Percentiles rank a stretch among this genome's conserved stretches.
Evolutionary conservation across 441 rosid genomes (phyloP).

Genomic region (Populus hybrid): DNA sequence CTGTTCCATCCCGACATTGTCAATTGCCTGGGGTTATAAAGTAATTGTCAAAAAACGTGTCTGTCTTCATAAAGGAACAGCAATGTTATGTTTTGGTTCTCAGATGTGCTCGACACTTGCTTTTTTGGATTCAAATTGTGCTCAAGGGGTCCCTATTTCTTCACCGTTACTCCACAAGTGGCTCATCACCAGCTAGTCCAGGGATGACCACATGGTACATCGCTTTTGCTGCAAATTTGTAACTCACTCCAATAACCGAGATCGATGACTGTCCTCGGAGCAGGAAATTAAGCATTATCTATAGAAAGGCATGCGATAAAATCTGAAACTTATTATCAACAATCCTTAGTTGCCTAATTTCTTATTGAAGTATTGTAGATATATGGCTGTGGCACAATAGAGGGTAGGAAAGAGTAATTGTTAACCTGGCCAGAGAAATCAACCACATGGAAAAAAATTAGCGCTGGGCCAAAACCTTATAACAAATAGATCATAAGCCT

Average conservation of each 20-base stretch:
- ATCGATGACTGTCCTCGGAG: no score
- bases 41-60: not conserved
- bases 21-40: no score
- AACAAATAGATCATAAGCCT: not conserved
- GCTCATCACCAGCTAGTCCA: no score
- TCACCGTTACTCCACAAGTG: not conserved
- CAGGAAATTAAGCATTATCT: no score
- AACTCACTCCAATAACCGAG: no score
- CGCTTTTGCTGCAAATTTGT: no score
- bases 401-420: not conserved
- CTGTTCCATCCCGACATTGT: not conserved
- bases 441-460: not conserved
- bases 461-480: not conserved
- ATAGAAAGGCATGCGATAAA: not conserved
- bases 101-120: not conserved
- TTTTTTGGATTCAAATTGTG: not conserved
- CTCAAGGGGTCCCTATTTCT: not conserved
- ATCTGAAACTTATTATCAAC: not conserved
- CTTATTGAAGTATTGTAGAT: not conserved
- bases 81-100: no score
- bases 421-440: not conserved
- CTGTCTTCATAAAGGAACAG: no score
- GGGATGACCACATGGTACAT: no score
- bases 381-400: no score
- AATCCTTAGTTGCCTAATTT: not conserved